Conservation (phyloP, 345 rosid species). For the Eucalyptus cloeziana region DNA sequence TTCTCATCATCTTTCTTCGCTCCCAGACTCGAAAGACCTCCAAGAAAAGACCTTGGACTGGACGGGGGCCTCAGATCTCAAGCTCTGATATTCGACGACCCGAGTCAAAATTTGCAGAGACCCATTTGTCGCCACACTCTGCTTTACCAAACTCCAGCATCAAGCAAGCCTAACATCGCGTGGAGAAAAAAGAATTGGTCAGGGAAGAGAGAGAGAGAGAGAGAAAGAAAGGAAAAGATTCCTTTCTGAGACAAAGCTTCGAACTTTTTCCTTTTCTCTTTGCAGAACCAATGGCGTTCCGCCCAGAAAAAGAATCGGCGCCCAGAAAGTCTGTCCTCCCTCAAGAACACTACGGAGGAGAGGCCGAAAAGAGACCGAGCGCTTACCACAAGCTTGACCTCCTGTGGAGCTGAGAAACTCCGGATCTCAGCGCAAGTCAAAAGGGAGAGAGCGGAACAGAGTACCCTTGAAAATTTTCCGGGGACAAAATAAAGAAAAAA, state of each 20-base stretch:
- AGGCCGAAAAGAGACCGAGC: neutral
- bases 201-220: neutral
- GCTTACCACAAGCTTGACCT: neutral
- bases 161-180: conserved; percentile 18
- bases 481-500: neutral
- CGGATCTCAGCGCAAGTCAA: neutral
- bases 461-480: neutral
- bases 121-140: conserved; percentile 19
- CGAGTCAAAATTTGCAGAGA: conserved; percentile 18
- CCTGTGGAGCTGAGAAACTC: neutral
- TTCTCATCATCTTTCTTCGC: conserved; percentile 49
- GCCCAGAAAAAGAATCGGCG: conserved; percentile 6
- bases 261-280: neutral
- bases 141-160: conserved; percentile 15
- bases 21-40: neutral
- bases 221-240: neutral
- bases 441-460: neutral
- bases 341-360: neutral
- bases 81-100: conserved; percentile 1
- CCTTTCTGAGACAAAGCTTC: neutral
- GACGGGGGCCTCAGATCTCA: neutral
- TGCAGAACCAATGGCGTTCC: neutral
- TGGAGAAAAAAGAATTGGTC: conserved; percentile 1
- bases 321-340: neutral
- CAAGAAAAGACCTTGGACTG: neutral